These are phyloP conservation scores for Saccharomyces hybrid DNA, from an alignment of 1,139 yeast genomes.

Conservation along the genomic window DNA sequence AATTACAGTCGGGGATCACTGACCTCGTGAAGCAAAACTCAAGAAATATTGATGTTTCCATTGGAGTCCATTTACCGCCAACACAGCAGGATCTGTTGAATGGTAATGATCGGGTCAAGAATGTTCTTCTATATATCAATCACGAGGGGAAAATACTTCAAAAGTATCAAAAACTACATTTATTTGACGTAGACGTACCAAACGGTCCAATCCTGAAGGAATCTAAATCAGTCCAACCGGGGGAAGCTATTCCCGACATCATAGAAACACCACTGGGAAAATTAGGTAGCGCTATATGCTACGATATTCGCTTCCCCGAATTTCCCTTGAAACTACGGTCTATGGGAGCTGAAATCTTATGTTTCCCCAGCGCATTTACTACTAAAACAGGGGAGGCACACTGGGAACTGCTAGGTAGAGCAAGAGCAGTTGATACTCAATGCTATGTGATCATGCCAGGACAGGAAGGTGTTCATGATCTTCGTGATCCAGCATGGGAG, in stretches of 20 bases:
- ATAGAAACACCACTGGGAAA: slow-evolving; percentile 54
- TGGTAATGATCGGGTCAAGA: slow-evolving; percentile 45
- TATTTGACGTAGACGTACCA: slow-evolving; percentile 80
- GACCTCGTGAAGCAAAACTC: slow-evolving; percentile 30
- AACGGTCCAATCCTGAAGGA: slow-evolving; percentile 70
- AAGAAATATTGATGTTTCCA: slow-evolving; percentile 42
- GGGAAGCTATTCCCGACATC: slow-evolving; percentile 48
- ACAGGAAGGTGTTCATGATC: slow-evolving; percentile 72
- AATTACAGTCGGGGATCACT: slow-evolving; percentile 43
- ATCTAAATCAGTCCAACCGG: slow-evolving; percentile 77
- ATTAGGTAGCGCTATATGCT: slow-evolving; percentile 72
- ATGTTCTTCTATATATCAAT: slow-evolving; percentile 66
- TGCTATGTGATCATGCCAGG: slow-evolving; percentile 87
- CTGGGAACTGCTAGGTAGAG: slow-evolving; percentile 72
- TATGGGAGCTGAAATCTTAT: slow-evolving; percentile 67
- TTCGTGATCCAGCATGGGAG: slow-evolving; percentile 33
- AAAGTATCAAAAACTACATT: slow-evolving; percentile 75
- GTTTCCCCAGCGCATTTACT: slow-evolving; percentile 91
- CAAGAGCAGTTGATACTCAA: slow-evolving; percentile 86
- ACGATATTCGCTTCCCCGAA: slow-evolving; percentile 87
- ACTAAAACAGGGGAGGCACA: slow-evolving; percentile 86
- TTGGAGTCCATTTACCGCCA: slow-evolving; percentile 81
- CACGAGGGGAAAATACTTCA: slow-evolving; percentile 55
- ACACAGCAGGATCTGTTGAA: slow-evolving; percentile 9
- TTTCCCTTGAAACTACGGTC: slow-evolving; percentile 56